phyloP scores from a whole-genome alignment of 306 rosid species.

The Pachyrhizus erosus region DNA sequence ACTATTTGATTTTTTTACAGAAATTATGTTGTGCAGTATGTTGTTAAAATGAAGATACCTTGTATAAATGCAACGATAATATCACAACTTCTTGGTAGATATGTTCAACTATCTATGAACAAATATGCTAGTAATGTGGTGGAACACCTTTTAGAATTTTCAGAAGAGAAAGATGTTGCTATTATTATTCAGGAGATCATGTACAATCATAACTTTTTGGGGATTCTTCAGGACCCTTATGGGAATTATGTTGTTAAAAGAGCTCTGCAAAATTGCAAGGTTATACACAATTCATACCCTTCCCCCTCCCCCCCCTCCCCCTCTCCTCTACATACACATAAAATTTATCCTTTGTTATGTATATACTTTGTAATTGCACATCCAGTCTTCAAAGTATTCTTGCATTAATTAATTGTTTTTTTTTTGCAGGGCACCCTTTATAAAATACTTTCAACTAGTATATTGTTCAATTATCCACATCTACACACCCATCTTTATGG shows the following conservation, averaged over 20 bases:
- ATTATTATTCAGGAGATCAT: slow-evolving; percentile 43
- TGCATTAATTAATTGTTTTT: background rate
- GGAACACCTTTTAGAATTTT: slow-evolving; percentile 33
- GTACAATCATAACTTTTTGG: slow-evolving; percentile 8
- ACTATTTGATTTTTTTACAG: slow-evolving; percentile 26
- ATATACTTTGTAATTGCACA: background rate
- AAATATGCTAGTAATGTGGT: slow-evolving; percentile 56
- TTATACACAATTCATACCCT: background rate
- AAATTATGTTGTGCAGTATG: slow-evolving; percentile 52
- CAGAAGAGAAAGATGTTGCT: background rate
- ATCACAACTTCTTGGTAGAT: slow-evolving; percentile 25
- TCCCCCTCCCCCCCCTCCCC: too few relatives aligned
- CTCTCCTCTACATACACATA: too few relatives aligned
- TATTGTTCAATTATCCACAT: background rate
- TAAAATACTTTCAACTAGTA: background rate
- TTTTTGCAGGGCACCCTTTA: background rate
- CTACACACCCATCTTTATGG: background rate
- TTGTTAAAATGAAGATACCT: slow-evolving; percentile 2
- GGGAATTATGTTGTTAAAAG: slow-evolving; percentile 57
- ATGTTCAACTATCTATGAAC: slow-evolving; percentile 46
- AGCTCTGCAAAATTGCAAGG: slow-evolving; percentile 44
- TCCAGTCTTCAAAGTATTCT: background rate
- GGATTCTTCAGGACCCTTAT: slow-evolving; percentile 34
- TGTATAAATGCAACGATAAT: background rate
- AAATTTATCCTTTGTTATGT: background rate